Base-by-base conservation (phyloP, 2,329 filamentous ascomycete species). In the Diaporthe eres region DNA sequence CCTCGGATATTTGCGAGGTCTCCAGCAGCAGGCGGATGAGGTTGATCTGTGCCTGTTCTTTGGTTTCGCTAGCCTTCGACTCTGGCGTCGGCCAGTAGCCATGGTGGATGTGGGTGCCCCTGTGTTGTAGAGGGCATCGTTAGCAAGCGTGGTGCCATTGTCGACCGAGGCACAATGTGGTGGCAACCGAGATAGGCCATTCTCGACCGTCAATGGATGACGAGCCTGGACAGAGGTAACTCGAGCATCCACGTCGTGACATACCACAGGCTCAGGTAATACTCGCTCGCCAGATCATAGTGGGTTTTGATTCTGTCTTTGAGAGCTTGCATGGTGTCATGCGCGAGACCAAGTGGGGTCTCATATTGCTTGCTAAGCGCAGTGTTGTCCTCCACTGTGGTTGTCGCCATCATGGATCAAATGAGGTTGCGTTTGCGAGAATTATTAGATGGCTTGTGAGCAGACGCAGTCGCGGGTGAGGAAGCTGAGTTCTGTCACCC, bases 41-140 rank as follows among this genome's bases (percentile, higher is more conserved):
- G 79, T 89, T 90, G 34, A 88, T 80, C 81, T 92, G 90, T 3
- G 90, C 90, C 42, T 85, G 83, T 78, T 92, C 90, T 80, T 92
- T 92, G 77, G 86, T 88, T 77, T 91, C 89, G 25, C 79, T 83
- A 0, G 86, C 83, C 74, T 86, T 85, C 74, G 85, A 85, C 74
- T 84, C 84, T 67, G 81, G 80, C 3, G 86, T 85, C 34, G 88
- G 85, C 85, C 90, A 92, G 81, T 92, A 91, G 72, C 90, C 90
- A 77, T 92, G 90, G 80, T 92, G 90, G 80, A 92, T 92, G 79
- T 92, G 90, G 80, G 91, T 90, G 72, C 90, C 90, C 90, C 89
- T 91, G 51, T 60, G 22, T 37, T 28, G 47, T 55, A 53, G 65
- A 70, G 47, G 34, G 49, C 34, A 55, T 70, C 47, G 65, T 70